These are phyloP conservation scores for Suhomyces terraborum DNA, from an alignment of 1,139 yeast species.

Conservation along the genomic window DNA sequence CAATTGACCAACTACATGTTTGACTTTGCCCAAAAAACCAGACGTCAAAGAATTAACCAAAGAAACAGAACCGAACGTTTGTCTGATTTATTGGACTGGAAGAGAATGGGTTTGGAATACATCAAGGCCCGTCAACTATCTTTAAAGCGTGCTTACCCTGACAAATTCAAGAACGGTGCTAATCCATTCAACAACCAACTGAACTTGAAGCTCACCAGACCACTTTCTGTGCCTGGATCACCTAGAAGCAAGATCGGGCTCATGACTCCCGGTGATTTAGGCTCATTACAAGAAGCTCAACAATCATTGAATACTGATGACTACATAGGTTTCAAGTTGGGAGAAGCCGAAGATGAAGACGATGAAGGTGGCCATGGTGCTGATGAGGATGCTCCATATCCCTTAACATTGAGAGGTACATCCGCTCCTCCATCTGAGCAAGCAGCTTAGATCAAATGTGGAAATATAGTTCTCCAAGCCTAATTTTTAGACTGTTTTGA, in stretches of 20 bases:
- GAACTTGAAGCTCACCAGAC: constrained; percentile 79
- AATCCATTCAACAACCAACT: constrained; percentile 60
- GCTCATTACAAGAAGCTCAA: constrained; percentile 88
- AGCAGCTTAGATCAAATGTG: constrained; percentile 2
- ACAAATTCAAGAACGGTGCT: constrained; percentile 63
- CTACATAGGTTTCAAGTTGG: constrained; percentile 76
- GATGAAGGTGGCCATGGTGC: constrained; percentile 49
- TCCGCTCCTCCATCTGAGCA: constrained; percentile 41
- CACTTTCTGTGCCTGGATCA: constrained; percentile 94
- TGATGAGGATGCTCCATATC: constrained; percentile 39
- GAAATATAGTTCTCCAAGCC: constrained; percentile 1
- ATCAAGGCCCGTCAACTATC: constrained; percentile 93
- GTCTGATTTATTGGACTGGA: constrained; percentile 94
- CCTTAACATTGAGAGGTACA: constrained; percentile 49
- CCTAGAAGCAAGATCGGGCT: constrained; percentile 66
- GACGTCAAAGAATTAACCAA: constrained; percentile 97
- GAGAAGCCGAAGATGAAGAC: constrained; percentile 45
- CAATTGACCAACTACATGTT: constrained; percentile 89
- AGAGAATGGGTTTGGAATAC: constrained; percentile 95
- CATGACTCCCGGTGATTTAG: constrained; percentile 98
- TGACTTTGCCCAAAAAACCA: constrained; percentile 82
- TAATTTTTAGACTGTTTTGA: not conserved
- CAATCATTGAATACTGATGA: constrained; percentile 76
- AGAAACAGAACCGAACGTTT: constrained; percentile 95
- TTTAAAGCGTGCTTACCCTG: constrained; percentile 91